A percentile compares a stretch with the other conserved stretches of the same genome.
These are phyloP conservation scores for Acanthamoeba rhysodes DNA, from an alignment of 208 protist genomes.

Conservation along the genomic window DNA sequence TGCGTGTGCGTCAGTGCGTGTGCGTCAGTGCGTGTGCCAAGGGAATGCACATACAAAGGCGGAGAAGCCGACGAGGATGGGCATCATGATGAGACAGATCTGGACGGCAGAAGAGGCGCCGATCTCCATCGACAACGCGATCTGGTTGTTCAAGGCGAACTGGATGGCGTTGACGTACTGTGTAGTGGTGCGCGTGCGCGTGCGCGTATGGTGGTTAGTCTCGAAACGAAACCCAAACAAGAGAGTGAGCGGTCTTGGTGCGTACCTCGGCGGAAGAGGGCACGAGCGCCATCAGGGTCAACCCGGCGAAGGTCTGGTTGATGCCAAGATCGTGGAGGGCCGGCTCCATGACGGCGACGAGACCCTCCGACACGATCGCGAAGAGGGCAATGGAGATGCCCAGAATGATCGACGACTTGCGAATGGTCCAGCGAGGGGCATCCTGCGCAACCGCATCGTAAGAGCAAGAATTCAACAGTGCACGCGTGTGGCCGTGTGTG, in stretches of 20 bases:
- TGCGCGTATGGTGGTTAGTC: not conserved
- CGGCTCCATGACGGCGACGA: constrained; percentile 83
- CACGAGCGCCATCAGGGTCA: constrained; percentile 88
- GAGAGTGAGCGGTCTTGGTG: constrained; percentile 74
- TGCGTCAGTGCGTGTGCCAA: not conserved
- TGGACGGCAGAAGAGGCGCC: constrained; percentile 84
- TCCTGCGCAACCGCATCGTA: constrained; percentile 14
- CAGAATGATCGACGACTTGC: constrained; percentile 81
- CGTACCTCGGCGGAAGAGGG: constrained; percentile 87
- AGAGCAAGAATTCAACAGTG: not conserved
- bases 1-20: not conserved
- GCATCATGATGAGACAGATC: constrained; percentile 56
- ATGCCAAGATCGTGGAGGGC: constrained; percentile 82
- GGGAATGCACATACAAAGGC: not conserved
- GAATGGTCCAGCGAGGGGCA: constrained; percentile 81
- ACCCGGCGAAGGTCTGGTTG: constrained; percentile 84
- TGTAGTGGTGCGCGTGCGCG: too few relatives aligned
- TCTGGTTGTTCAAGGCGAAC: constrained; percentile 86
- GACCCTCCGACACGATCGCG: constrained; percentile 82
- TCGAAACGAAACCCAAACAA: not conserved
- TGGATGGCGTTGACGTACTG: constrained; percentile 76
- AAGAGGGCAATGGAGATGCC: constrained; percentile 77
- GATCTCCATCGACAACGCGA: constrained; percentile 87
- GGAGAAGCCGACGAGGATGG: constrained; percentile 17
- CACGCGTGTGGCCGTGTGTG: too few relatives aligned